These are phyloP conservation scores for Wickerhamiella azymoides DNA, from an alignment of 805 yeast genomes.

Conservation along the genomic window DNA sequence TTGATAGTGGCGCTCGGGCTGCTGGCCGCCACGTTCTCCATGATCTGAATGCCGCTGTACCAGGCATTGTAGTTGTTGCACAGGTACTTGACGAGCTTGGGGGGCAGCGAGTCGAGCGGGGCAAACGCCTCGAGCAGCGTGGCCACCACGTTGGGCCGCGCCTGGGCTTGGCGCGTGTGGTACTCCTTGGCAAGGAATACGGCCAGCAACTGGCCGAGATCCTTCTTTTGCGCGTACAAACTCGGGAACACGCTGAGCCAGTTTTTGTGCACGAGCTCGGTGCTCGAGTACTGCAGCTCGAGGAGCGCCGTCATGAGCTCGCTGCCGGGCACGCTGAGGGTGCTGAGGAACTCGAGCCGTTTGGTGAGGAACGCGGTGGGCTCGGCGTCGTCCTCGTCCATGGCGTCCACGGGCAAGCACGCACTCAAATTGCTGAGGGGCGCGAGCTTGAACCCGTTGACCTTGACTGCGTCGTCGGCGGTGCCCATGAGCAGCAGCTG, in stretches of 20 bases:
- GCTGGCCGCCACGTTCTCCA: slow-evolving; percentile 53
- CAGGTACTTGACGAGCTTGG: slow-evolving; percentile 78
- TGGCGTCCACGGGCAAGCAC: slow-evolving; percentile 3
- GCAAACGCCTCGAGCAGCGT: slow-evolving; percentile 68
- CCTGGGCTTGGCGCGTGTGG: slow-evolving; percentile 79
- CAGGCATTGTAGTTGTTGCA: slow-evolving; percentile 82
- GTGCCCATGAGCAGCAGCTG: slow-evolving; percentile 70
- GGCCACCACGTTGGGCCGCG: slow-evolving; percentile 75
- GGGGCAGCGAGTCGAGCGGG: slow-evolving; percentile 71
- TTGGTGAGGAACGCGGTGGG: slow-evolving; percentile 23
- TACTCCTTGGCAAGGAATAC: slow-evolving; percentile 77
- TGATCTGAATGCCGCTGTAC: slow-evolving; percentile 74
- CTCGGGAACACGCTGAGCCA: slow-evolving; percentile 80
- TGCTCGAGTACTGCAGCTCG: slow-evolving; percentile 70
- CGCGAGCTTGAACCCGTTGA: slow-evolving; percentile 1
- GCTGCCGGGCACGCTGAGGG: slow-evolving; percentile 35
- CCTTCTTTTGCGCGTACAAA: slow-evolving; percentile 65
- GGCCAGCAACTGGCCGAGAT: slow-evolving; percentile 69
- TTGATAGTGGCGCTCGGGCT: slow-evolving; percentile 60
- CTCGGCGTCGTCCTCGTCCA: slow-evolving; percentile 22
- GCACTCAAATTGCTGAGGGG: slow-evolving; percentile 3
- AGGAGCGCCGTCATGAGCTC: slow-evolving; percentile 58
- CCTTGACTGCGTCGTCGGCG: slow-evolving; percentile 34
- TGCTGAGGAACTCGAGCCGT: slow-evolving; percentile 23
- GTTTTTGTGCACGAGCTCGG: slow-evolving; percentile 62